These are phyloP conservation scores for Agrostemma githago DNA, from an alignment of 148 eudicot genomes.

Conservation along the genomic window DNA sequence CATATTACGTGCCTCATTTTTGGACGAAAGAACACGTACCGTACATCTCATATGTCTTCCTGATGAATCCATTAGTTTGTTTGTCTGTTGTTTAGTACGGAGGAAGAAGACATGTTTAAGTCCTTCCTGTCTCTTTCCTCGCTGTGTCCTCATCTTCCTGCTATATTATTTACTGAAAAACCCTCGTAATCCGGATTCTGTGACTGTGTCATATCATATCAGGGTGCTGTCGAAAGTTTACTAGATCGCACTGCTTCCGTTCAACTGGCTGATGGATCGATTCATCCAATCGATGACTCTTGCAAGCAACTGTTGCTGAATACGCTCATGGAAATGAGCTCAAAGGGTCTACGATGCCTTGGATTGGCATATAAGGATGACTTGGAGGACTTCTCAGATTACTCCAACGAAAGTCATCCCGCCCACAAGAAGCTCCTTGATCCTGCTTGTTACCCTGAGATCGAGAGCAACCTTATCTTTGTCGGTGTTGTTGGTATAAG, in stretches of 20 bases:
- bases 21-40: not conserved
- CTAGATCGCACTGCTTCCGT: conserved; percentile 66
- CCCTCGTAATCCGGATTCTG: not conserved
- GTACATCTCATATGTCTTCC: not conserved
- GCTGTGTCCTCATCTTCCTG: not conserved
- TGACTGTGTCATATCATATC: conserved; percentile 16
- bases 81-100: not conserved
- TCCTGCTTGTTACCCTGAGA: conserved; percentile 54
- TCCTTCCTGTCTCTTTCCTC: conserved; percentile 4
- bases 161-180: not conserved
- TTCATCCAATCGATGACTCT: conserved; percentile 54
- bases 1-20: not conserved
- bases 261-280: conserved; percentile 82
- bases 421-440: conserved; percentile 77
- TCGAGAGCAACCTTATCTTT: conserved; percentile 66
- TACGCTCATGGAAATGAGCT: conserved; percentile 68
- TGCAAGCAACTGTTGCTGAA: conserved; percentile 49
- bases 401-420: conserved; percentile 51
- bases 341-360: conserved; percentile 80
- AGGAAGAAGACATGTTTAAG: not conserved
- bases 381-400: conserved; percentile 61
- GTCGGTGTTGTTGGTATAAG: conserved; percentile 81
- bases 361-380: conserved; percentile 81
- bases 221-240: conserved; percentile 93
- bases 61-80: not conserved